Base-by-base conservation (phyloP, 202 grass and related monocot species). In the Dendrocalamus latiflorus region DNA sequence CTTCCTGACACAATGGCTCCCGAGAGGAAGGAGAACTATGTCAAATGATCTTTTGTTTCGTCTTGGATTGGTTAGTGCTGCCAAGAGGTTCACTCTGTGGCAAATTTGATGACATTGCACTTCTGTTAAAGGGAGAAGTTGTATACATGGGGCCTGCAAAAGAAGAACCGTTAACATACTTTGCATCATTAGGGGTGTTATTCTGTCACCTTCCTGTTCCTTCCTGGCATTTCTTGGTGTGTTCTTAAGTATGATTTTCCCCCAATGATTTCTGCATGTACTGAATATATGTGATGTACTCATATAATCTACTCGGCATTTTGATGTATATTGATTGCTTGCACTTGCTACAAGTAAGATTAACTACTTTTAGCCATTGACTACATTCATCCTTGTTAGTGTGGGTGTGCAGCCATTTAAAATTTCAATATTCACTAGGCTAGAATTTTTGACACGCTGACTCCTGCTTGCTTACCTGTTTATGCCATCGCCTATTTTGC, bases 91-190 rank as follows among this genome's bases (percentile, higher is more conserved):
- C 96, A 70, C 91, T 98, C 28, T 98, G 95, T 83, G 81, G 70
- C 74, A 98, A 98, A 88, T 98, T 95, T 85, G 96, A 98, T 93
- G 93, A 94, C 72, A 91, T 98, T 74, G 88, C 89, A 10, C 86
- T 98, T 51, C 72, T 98, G 33, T 95, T 93, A 73, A 93, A 93
- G 62, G 96, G 96, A 70, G 88, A 83, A 78, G 67, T 94, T 80
- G 91, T 98, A 43, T 95, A 95, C 63, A 85, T 90, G 83, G 96
- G 96, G 36, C 87, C 93, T 63, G 93, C 96, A 66, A 92, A 95
- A 86, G 93, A 98, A 49, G 96, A 95, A 76, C 85, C 91, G 65
- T 38, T 98, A 56, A 51, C 85, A 68, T 95, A 98, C 81, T 95
- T 98, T 30, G 72, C 91, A 85, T 81, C 77, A 84, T 82, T 95